These are phyloP conservation scores for Geranium rotundifolium DNA, from an alignment of 345 rosid species.

Conservation along the genomic window DNA sequence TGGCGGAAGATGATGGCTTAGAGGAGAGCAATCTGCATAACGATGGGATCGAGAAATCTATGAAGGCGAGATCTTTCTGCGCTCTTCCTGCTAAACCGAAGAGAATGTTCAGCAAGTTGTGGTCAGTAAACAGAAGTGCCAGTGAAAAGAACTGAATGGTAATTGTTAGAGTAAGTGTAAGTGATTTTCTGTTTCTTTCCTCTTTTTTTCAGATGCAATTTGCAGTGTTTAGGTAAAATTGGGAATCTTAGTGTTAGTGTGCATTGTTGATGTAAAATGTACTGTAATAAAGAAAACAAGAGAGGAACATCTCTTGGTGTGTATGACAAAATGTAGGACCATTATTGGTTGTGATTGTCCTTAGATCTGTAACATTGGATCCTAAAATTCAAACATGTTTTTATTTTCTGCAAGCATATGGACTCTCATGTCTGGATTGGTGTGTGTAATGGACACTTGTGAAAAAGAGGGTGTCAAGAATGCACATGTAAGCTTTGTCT, in stretches of 20 bases:
- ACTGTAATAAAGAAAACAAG: constrained; percentile 4
- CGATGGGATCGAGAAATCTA: constrained; percentile 48
- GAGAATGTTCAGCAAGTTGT: constrained; percentile 35
- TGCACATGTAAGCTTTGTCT: too few species aligned
- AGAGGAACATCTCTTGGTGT: constrained; percentile 12
- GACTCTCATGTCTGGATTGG: too few species aligned
- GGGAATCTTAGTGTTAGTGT: constrained; percentile 20
- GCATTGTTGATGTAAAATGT: constrained; percentile 31
- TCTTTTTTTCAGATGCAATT: constrained; percentile 1
- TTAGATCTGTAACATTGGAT: background rate
- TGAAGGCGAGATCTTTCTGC: constrained; percentile 62
- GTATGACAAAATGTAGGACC: background rate
- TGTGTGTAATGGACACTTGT: too few species aligned
- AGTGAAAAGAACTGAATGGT: constrained; percentile 39
- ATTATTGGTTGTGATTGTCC: background rate
- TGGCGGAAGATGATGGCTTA: constrained; percentile 65
- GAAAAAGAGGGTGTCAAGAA: too few species aligned
- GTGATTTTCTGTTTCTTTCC: background rate
- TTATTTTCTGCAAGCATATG: too few species aligned
- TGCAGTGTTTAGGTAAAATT: constrained; percentile 8
- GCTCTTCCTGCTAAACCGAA: constrained; percentile 52
- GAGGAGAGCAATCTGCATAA: constrained; percentile 46
- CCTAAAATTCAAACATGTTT: background rate
- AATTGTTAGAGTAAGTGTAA: background rate
- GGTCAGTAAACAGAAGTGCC: constrained; percentile 27